These are phyloP conservation scores for Copromyces sp. DNA, from an alignment of 495 filamentous ascomycete species.

Conservation along the genomic window DNA sequence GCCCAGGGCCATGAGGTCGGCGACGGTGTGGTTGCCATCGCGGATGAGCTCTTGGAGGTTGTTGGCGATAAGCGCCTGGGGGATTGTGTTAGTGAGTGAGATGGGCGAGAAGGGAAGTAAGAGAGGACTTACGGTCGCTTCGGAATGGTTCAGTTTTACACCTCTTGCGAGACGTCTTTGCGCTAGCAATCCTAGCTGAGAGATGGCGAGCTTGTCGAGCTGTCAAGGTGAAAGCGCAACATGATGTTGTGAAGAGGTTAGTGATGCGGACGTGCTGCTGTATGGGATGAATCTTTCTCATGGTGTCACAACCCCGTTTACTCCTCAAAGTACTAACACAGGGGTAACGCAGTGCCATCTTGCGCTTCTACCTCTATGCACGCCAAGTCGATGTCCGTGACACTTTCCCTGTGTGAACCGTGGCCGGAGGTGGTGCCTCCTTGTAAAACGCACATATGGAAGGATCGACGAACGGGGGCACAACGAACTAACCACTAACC, in stretches of 20 bases:
- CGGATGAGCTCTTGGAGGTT: slow-evolving; percentile 95
- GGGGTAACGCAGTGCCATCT: background rate
- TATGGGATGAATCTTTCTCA: background rate
- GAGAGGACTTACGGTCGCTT: slow-evolving; percentile 63
- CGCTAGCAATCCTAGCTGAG: slow-evolving; percentile 79
- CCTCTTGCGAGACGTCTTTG: slow-evolving; percentile 84
- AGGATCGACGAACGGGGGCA: background rate
- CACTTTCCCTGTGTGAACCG: background rate
- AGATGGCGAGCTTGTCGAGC: slow-evolving; percentile 95
- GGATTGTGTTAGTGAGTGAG: slow-evolving; percentile 5
- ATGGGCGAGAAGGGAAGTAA: background rate
- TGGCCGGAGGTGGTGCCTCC: background rate
- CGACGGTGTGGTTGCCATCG: slow-evolving; percentile 87
- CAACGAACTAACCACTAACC: slow-evolving; percentile 38
- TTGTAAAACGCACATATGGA: background rate
- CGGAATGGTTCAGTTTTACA: slow-evolving; percentile 80
- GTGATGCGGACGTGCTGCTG: background rate
- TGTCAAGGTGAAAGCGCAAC: slow-evolving; percentile 23
- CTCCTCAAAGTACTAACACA: background rate
- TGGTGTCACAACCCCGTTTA: background rate
- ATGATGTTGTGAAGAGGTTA: slow-evolving; percentile 7
- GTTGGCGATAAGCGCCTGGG: slow-evolving; percentile 79
- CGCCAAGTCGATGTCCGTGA: background rate
- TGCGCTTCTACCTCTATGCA: background rate
- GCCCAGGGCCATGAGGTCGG: slow-evolving; percentile 87